Percentiles rank a stretch among this genome's conserved stretches.
Conservation (phyloP, 2,329 filamentous ascomycete genomes). For the Ceratocystis diversiconidia region DNA sequence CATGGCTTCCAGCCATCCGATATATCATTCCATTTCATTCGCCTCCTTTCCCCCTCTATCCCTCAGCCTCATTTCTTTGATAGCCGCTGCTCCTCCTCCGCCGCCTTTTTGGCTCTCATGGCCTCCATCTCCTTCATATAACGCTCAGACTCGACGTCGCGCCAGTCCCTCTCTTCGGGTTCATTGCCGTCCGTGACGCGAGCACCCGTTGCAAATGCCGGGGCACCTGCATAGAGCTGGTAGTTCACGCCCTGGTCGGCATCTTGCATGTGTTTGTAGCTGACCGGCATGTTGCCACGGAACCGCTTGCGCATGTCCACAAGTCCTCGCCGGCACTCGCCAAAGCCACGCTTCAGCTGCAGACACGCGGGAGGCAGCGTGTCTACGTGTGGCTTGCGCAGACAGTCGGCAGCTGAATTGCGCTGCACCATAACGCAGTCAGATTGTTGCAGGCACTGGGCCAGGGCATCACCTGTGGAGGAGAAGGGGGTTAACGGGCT, state of each 20-base stretch:
- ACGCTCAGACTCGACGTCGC: constrained; percentile 50
- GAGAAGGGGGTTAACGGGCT: neutral
- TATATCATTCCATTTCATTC: neutral
- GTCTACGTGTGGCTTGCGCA: constrained; percentile 66
- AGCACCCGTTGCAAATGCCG: constrained; percentile 50
- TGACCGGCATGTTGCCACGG: constrained; percentile 78
- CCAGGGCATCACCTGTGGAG: constrained; percentile 66
- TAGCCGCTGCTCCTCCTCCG: constrained; percentile 9
- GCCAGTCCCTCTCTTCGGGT: constrained; percentile 45
- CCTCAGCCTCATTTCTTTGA: constrained; percentile 6
- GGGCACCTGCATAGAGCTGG: constrained; percentile 67
- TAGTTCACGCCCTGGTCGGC: constrained; percentile 45
- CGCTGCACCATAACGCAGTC: constrained; percentile 93
- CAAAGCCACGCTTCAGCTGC: constrained; percentile 82
- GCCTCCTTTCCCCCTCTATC: neutral
- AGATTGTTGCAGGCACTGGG: constrained; percentile 86
- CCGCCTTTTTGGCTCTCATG: constrained; percentile 10
- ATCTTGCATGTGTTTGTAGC: constrained; percentile 46
- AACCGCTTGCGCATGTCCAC: constrained; percentile 99
- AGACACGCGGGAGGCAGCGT: constrained; percentile 77
- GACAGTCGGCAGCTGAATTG: constrained; percentile 73
- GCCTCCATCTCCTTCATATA: constrained; percentile 29
- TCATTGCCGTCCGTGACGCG: constrained; percentile 56
- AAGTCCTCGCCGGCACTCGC: constrained; percentile 89
- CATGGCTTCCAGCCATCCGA: no score